Base-by-base conservation (phyloP, 169 alveolate species). In the Plasmodium vivax region DNA sequence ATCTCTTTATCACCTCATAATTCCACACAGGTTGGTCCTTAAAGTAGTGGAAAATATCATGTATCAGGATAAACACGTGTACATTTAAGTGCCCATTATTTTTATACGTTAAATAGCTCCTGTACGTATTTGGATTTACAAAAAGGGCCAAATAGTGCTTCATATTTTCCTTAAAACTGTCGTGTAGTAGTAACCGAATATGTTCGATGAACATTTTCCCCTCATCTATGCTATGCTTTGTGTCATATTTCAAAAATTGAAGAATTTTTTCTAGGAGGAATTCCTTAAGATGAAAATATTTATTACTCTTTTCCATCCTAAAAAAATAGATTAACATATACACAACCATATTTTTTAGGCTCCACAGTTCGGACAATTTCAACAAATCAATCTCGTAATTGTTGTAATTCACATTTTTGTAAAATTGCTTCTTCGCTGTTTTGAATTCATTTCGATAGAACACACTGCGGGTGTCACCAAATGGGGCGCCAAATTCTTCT, bases 21-120 rank as follows among this genome's bases (percentile, higher is more conserved):
- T 80, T 90, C 94, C 94, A 90, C 34, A 80, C 91, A 90, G 71
- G 81, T 30, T 90, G 34, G 68, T 68, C 51, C 83, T 90, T 90
- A 90, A 80, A 90, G 83, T 90, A 90, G 47, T 38, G 38, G 38
- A 90, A 58, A 32, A 90, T 90, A 72, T 90, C 94, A 79, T 90
- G 94, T 14, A 90, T 80, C 43, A 62, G 72, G 34, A 81, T 30
- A 80, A 80, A 90, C 34, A 90, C 54, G 47, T 80, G 54, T 68
- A 43, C 74, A 58, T 80, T 43, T 90, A 90, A 80, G 19, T 41
- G 41, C 0, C 72, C 56, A 41, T 80, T n/a, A 12, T 79, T 27
- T 68, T 68, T 90, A 43, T 84, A 36, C 19, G 30, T 41, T 62
- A 90, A 62, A 38, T 30, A 75, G 9, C 30, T 62, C 34, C 30